Percentiles rank a stretch among this genome's conserved stretches.
Conservation (phyloP, 331 rosid genomes). For the Arachis monticola region DNA sequence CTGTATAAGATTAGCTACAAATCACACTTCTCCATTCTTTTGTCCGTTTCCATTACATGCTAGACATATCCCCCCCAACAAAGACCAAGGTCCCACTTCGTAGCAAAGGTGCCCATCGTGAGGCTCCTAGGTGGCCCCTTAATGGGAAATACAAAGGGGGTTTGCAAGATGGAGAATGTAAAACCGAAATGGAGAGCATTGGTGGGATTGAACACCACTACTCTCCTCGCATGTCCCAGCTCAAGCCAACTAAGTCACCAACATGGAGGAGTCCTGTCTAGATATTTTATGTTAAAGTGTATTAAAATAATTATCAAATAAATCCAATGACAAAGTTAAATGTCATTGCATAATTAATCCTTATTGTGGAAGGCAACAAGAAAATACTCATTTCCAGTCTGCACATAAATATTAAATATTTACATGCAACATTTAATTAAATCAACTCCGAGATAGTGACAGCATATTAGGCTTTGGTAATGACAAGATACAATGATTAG, state of each 20-base stretch:
- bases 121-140: neutral
- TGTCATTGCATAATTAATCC: constrained; percentile 13
- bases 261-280: neutral
- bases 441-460: neutral
- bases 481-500: neutral
- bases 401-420: neutral
- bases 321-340: neutral
- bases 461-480: neutral
- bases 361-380: neutral
- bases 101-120: too few species aligned
- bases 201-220: neutral
- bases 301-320: constrained; percentile 10
- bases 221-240: neutral
- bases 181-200: neutral
- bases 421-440: constrained; percentile 7
- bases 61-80: neutral
- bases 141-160: neutral
- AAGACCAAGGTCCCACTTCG: neutral
- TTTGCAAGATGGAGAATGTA: neutral
- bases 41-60: neutral
- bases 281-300: constrained; percentile 9
- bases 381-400: neutral
- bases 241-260: neutral
- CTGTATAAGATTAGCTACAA: neutral
- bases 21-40: constrained; percentile 6